Evolutionary conservation across 345 rosid genomes (phyloP).

Genomic region (Sisymbrium altissimum): DNA sequence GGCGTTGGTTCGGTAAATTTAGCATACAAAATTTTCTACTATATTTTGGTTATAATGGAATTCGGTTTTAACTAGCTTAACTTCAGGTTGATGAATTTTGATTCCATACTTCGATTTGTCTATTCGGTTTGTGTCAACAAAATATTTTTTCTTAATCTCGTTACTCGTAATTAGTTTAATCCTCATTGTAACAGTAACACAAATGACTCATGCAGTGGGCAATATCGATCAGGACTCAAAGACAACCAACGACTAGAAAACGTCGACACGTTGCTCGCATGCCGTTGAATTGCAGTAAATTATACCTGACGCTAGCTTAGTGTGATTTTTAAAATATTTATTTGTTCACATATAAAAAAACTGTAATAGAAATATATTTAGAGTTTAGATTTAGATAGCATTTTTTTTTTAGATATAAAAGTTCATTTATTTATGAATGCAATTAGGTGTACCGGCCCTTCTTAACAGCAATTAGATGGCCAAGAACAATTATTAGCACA

Average conservation of each 20-base stretch:
- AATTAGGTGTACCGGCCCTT: not conserved
- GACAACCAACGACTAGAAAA: not conserved
- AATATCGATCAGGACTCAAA: not conserved
- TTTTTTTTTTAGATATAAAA: not conserved
- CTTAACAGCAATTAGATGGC: not conserved
- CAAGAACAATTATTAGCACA: not conserved
- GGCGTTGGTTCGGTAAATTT: not conserved
- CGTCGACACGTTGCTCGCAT: slow-evolving; percentile 29
- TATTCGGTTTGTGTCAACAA: not conserved
- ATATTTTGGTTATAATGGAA: too few species aligned
- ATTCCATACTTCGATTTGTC: not conserved
- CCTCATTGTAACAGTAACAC: slow-evolving; percentile 5
- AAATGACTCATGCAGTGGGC: slow-evolving; percentile 27
- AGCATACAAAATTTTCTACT: not conserved
- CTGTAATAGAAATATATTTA: not conserved
- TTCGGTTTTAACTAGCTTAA: too few species aligned
- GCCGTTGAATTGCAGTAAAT: slow-evolving; percentile 23
- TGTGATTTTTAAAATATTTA: not conserved
- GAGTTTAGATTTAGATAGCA: not conserved
- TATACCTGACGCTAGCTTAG: slow-evolving; percentile 1
- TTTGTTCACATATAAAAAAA: not conserved
- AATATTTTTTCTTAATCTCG: not conserved
- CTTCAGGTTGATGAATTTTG: not conserved
- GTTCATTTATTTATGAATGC: not conserved
- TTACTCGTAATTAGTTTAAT: not conserved